Base-by-base conservation (phyloP, 2,329 filamentous ascomycete species). In the Colletotrichum zoysiae region DNA sequence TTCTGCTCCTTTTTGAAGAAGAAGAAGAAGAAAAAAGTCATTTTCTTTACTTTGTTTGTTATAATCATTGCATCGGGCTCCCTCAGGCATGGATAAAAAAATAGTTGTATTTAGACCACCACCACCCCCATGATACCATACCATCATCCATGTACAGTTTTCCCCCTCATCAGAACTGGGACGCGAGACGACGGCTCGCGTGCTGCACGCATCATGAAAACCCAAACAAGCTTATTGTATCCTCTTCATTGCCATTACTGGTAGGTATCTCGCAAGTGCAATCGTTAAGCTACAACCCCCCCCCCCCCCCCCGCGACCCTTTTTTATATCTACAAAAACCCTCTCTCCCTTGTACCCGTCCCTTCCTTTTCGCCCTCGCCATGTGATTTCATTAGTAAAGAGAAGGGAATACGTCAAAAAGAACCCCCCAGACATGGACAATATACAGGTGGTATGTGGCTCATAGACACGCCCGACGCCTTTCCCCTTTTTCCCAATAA, bases 191-290 rank as follows among this genome's bases (percentile, higher is more conserved):
- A 20, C 4, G 42, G 18, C 18, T 23, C 1, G 2, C 18, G 12
- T 11, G 16, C 9, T 16, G 3, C 12, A 48, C 35, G 30, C 42
- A 23, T 38, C 14, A n/a, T 35, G 33, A 50, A 56, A 56, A 48
- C 23, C 33, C 33, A 23, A 38, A 30, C 14, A 46, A 30, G 46
- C 11, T 23, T 7, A 40, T 9, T 9, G 50, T 48, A 12, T 58
- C 20, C n/a, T 62, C 40, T 20, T 20, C 51, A 18, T 62, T 20
- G 30, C 56, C 42, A 57, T 71, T 58, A 71, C 16, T 60, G 18
- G 50, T 57, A 67, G 64, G 64, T 71, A 62, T 71, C 57, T 71
- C 57, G 57, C 42, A 67, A 71, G 56, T 30, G 67, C 48, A 56
- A 71, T 68, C 58, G 69, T 65, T 71, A 55, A 59, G 53, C 42